phyloP scores from a whole-genome alignment of 2,329 filamentous ascomycete genomes.

The Dichotomopilus funicola region DNA sequence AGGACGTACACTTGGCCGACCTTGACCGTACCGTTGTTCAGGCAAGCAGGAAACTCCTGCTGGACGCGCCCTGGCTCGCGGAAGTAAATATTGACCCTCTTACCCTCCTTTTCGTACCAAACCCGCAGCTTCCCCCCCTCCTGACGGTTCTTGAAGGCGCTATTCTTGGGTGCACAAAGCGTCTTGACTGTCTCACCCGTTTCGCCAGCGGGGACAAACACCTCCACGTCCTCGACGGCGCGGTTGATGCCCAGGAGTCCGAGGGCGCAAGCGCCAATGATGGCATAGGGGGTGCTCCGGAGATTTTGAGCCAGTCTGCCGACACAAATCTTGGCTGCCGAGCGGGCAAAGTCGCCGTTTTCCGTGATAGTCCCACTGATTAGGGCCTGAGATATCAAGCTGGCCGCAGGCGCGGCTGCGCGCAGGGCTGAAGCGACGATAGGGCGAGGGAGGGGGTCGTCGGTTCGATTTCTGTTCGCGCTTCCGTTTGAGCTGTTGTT shows the following conservation, averaged over 20 bases:
- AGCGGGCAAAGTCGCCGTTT: background rate
- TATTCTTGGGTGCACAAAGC: background rate
- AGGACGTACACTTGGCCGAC: background rate
- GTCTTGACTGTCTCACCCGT: background rate
- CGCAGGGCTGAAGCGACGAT: background rate
- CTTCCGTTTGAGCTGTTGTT: too few species aligned
- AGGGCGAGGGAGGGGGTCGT: too few species aligned
- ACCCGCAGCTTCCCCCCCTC: background rate
- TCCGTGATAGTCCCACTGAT: background rate
- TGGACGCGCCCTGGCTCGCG: background rate
- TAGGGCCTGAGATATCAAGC: background rate
- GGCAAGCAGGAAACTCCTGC: background rate
- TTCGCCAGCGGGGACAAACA: background rate
- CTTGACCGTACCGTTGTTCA: background rate
- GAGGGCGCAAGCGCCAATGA: background rate
- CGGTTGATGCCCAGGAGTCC: background rate
- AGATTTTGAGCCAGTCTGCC: background rate
- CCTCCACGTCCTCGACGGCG: background rate
- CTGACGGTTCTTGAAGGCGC: background rate
- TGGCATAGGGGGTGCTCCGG: background rate
- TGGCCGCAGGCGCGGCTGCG: background rate
- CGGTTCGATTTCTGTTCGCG: too few species aligned
- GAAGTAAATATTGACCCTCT: background rate
- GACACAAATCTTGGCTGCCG: background rate
- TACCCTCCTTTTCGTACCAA: background rate